Conservation (phyloP, 371 early-diverging fungal genomes). For the Mucor plumbeus region DNA sequence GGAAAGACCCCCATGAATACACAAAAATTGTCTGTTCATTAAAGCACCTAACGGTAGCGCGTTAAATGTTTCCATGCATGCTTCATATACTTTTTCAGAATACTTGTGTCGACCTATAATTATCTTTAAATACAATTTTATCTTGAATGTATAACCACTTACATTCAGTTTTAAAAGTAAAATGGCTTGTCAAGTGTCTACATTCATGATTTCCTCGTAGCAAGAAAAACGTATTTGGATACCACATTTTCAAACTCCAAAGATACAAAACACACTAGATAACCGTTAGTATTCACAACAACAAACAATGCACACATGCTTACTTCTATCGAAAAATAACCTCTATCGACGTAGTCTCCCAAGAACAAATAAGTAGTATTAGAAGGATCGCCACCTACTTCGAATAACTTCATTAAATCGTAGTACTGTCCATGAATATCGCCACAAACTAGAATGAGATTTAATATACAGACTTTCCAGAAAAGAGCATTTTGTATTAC, state of each 20-base stretch:
- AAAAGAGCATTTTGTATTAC: constrained; percentile 1
- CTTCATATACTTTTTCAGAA: constrained; percentile 92
- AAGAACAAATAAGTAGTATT: constrained; percentile 89
- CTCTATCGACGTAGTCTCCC: constrained; percentile 99
- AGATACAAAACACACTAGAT: constrained; percentile 89
- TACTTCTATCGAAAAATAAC: constrained; percentile 89
- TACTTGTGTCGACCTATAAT: constrained; percentile 88
- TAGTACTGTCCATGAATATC: constrained; percentile 99
- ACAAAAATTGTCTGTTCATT: constrained; percentile 96
- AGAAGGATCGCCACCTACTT: constrained; percentile 95
- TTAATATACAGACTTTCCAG: too few relatives aligned
- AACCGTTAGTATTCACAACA: neutral
- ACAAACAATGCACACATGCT: neutral
- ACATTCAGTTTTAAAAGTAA: constrained; percentile 97
- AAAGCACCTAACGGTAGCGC: constrained; percentile 95
- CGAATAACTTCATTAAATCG: constrained; percentile 98
- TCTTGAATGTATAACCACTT: constrained; percentile 31
- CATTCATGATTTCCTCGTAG: constrained; percentile 99
- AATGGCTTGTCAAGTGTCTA: constrained; percentile 96
- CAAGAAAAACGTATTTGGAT: constrained; percentile 90
- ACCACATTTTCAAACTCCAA: constrained; percentile 91
- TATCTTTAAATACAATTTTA: neutral
- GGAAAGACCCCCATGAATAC: constrained; percentile 98
- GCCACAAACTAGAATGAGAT: constrained; percentile 81
- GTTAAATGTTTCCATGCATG: constrained; percentile 92